Evolutionary conservation across 139 green algal genomes (phyloP), one percentile per base, ranked within the genome.

Genomic region (Trebouxia sp.): DNA sequence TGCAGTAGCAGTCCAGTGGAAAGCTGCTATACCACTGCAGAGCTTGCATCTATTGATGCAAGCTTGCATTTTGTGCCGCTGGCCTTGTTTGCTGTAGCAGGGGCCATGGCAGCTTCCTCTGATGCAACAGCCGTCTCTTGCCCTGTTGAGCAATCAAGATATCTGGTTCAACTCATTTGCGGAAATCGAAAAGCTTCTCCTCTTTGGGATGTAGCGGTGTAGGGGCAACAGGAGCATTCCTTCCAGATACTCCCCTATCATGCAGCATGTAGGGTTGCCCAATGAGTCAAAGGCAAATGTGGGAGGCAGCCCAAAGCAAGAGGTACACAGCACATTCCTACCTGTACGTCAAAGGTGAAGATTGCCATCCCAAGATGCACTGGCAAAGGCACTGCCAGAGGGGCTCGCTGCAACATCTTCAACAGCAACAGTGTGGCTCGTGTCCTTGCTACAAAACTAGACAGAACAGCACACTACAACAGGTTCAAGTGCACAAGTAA

Each of bases 261-360:
- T n/a, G n/a, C n/a, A n/a, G n/a, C n/a, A n/a, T n/a, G n/a, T n/a
- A n/a, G n/a, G n/a, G n/a, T n/a, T n/a, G n/a, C n/a, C n/a, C n/a
- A n/a, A n/a, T n/a, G n/a, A n/a, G n/a, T n/a, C n/a, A n/a, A n/a
- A n/a, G n/a, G n/a, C n/a, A n/a, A n/a, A n/a, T n/a, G n/a, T n/a
- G n/a, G n/a, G n/a, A n/a, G n/a, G n/a, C n/a, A n/a, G n/a, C n/a
- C n/a, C n/a, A n/a, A n/a, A n/a, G n/a, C n/a, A n/a, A n/a, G n/a
- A n/a, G n/a, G n/a, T n/a, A n/a, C n/a, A n/a, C n/a, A n/a, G n/a
- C n/a, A n/a, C n/a, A 17, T 37, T 39, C 55, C 20, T 1, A 94
- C 86, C 86, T 94, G 50, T 94, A 84, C 75, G 82, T 90, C 90
- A 96, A 28, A 97, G 35, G 75, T 89, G 81, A n/a, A 96, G 58